These are phyloP conservation scores for Penicillium sumatraense DNA, from an alignment of 2,329 filamentous ascomycete species.

Conservation along the genomic window DNA sequence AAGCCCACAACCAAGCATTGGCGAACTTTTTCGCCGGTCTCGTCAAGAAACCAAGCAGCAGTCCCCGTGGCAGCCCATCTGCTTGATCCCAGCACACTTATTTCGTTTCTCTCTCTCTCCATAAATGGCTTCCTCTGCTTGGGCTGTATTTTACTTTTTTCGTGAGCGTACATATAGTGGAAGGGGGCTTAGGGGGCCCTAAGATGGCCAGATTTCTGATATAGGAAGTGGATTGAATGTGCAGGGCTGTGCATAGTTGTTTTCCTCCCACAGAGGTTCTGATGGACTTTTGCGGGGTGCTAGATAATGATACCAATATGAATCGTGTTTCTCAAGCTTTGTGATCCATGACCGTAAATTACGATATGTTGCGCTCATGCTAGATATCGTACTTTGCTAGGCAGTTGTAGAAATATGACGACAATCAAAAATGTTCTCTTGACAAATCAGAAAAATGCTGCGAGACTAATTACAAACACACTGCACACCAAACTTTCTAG, in stretches of 20 bases:
- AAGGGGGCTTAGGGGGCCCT: conserved; percentile 6
- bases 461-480: conserved; percentile 2
- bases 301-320: conserved; percentile 36
- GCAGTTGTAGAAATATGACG: no score
- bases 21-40: conserved; percentile 65
- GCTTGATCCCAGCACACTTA: conserved; percentile 20
- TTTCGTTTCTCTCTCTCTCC: not conserved
- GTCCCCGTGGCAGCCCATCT: conserved; percentile 44
- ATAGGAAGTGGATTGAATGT: conserved; percentile 11
- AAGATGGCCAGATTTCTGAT: conserved; percentile 7
- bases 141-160: conserved; percentile 31
- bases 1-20: conserved; percentile 63
- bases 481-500: not conserved
- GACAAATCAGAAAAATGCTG: no score
- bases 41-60: conserved; percentile 55
- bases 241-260: conserved; percentile 19
- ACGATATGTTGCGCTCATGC: no score
- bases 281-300: conserved; percentile 27
- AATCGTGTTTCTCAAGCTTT: conserved; percentile 18
- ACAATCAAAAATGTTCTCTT: no score
- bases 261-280: conserved; percentile 20
- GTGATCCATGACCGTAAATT: no score
- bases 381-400: no score
- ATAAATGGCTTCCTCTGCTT: conserved; percentile 4
- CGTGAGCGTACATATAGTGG: conserved; percentile 29